Evolutionary conservation across 2,329 filamentous ascomycete species (phyloP), one percentile per base, ranked within the genome.

Genomic region (Paraphoma chrysanthemicola): DNA sequence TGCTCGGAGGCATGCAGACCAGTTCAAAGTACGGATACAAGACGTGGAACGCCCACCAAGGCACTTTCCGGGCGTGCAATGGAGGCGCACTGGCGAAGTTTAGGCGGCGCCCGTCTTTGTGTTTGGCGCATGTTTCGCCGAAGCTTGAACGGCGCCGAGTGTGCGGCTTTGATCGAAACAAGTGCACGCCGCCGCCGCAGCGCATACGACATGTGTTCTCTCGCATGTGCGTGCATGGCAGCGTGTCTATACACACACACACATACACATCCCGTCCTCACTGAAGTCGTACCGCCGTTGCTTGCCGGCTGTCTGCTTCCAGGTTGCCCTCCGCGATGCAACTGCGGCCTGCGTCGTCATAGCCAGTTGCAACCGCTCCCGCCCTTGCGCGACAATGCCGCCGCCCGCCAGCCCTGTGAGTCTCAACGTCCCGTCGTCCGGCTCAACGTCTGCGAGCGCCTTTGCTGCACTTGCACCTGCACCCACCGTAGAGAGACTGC

Each of bases 401-500:
- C 74, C 74, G 63, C 75, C 73, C 53, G 68, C 73, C 67, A 72
- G 67, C 53, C 67, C 71, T 63, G 64, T 66, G 54, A 64, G 64
- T 56, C 12, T 17, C 39, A 42, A n/a, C 39, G 16, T 31, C 39
- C 44, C 23, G 23, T 23, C 23, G 23, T 23, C 23, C 23, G 23
- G 23, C 23, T 23, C 23, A 23, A 55, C 51, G 43, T 51, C 11
- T 31, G 44, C 33, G 17, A 51, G 48, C 23, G 23, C 23, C 23
- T 23, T 2, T 3, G 23, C 10, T n/a, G 44, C 9, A 36, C 47
- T 7, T 46, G 31, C 12, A 12, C 53, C 56, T 28, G 48, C 18
- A 53, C 42, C 12, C 41, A 31, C 28, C 46, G 36, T 48, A 8
- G 29, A 30, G 29, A 18, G 44, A 36, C 33, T 33, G 44, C 48